Evolutionary conservation across 495 filamentous ascomycete genomes (phyloP), one percentile per base, ranked within the genome.

Genomic region (Penicilliopsis zonata): DNA sequence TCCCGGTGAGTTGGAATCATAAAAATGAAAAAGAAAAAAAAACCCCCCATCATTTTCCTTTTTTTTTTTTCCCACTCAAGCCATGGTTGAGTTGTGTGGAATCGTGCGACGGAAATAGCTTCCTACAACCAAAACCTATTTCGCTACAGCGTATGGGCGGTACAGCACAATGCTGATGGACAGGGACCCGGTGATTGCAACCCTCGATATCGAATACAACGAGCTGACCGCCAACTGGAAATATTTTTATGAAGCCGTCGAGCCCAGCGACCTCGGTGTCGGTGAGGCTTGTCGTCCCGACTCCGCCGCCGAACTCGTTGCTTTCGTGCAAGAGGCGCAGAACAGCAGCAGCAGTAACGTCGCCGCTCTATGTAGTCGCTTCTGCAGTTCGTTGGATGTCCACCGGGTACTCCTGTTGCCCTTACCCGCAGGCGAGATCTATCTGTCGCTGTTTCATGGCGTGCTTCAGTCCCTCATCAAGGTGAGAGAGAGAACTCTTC

Each of bases 401-500:
- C 65, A 70, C 43, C 42, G 41, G 10, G 30, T 33, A 3, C 38
- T 63, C 4, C 47, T 67, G 15, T 38, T 49, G 13, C 33, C 49
- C 13, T 43, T 70, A 13, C 57, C 63, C 6, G 50, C 55, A 30
- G 34, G 47, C 18, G 48, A 52, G 19, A 40, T 49, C 18, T 64
- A 61, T 38, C 42, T 47, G 18, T 61, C 63, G 13, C 46, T 67
- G 3, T 62, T 70, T 18, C 63, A 59, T 32, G 57, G 61, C 3
- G 55, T 53, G 1, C 43, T 70, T 9, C 59, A 68, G 31, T 60
- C 58, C 5, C 43, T 66, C 14, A 52, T 69, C 20, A 64, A 63
- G 47, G 64, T 69, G 37, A 24, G 43, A 38, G n/a, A n/a, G n/a
- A n/a, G n/a, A n/a, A n/a, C n/a, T n/a, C n/a, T n/a, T 9, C 26